Percentiles rank a stretch among this genome's conserved stretches.
These are phyloP conservation scores for Corymbia maculata DNA, from an alignment of 345 rosid species.

Conservation along the genomic window DNA sequence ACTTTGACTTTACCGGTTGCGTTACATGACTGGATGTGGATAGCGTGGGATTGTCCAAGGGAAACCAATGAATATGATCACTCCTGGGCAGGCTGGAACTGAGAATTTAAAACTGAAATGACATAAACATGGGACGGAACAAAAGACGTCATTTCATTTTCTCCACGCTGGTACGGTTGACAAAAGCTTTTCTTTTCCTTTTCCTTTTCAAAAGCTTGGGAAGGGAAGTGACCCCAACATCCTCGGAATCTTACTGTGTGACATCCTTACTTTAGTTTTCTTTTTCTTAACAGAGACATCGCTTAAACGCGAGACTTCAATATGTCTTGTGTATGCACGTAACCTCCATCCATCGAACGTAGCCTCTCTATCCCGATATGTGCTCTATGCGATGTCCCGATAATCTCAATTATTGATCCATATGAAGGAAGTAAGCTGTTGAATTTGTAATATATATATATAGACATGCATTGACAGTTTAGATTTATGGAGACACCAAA, in stretches of 20 bases:
- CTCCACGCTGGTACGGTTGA: neutral
- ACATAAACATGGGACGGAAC: neutral
- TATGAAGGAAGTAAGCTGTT: neutral
- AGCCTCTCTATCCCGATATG: neutral
- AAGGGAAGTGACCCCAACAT: neutral
- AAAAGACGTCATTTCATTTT: neutral
- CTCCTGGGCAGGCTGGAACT: neutral
- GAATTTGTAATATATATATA: neutral
- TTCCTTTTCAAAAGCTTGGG: neutral
- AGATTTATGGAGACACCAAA: neutral
- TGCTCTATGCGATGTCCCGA: neutral
- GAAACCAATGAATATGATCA: neutral
- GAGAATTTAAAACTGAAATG: neutral
- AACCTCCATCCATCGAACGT: neutral
- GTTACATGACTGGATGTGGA: neutral
- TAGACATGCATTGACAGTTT: neutral
- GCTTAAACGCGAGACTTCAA: neutral
- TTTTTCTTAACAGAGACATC: neutral
- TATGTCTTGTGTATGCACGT: neutral
- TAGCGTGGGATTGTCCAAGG: neutral
- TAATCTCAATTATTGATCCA: neutral
- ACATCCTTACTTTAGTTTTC: neutral
- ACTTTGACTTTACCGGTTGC: neutral
- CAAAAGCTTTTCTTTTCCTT: neutral
- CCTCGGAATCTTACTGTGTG: neutral